Evolutionary conservation across 352 stramenopile species (phyloP).

Genomic region (Pythium angustatum): DNA sequence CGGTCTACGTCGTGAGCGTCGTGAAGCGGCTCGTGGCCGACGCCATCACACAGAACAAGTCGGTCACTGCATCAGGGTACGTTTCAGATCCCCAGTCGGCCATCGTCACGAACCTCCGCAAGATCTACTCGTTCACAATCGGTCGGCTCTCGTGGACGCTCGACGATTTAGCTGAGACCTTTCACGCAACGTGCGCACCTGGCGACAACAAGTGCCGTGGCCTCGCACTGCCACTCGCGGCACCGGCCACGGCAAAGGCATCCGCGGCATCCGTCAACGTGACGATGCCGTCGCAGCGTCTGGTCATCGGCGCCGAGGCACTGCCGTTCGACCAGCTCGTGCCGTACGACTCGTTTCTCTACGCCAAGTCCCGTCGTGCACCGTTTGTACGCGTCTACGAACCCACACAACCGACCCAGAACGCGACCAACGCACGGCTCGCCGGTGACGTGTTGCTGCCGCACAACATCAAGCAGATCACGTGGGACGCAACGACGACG

Average conservation of each 20-base stretch:
- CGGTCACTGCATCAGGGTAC: background rate
- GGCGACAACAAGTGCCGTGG: background rate
- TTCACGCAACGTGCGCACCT: background rate
- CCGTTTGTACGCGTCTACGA: slow-evolving; percentile 9
- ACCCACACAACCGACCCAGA: background rate
- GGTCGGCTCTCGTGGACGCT: slow-evolving; percentile 19
- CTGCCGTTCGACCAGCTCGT: background rate
- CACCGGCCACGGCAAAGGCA: background rate
- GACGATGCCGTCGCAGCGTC: background rate
- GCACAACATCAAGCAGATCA: slow-evolving; percentile 5
- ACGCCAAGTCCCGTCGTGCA: background rate
- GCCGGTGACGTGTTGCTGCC: slow-evolving; percentile 3
- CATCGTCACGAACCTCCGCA: slow-evolving; percentile 19
- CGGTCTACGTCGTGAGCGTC: slow-evolving; percentile 1
- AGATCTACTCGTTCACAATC: slow-evolving; percentile 25
- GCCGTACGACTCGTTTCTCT: background rate
- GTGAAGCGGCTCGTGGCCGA: slow-evolving; percentile 16
- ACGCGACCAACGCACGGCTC: background rate
- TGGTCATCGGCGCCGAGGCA: background rate
- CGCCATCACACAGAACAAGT: background rate
- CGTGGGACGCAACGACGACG: background rate
- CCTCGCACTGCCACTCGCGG: background rate
- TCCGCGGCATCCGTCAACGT: background rate
- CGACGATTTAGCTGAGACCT: background rate
- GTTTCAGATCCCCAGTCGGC: background rate